phyloP scores from a whole-genome alignment of 169 alveolate genomes.

The Cryptosporidium sp. region DNA sequence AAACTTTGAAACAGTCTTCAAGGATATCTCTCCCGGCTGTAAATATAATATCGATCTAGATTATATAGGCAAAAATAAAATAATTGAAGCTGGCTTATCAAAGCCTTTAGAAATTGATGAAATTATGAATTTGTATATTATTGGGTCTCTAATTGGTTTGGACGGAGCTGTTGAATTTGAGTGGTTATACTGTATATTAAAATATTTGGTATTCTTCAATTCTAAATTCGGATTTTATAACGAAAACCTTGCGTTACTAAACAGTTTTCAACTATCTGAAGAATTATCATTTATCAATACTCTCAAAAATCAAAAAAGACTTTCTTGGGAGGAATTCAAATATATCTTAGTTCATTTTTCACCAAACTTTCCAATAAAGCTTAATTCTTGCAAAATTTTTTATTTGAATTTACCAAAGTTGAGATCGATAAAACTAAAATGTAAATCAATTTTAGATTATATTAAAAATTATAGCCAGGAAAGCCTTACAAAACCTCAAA shows the following conservation, averaged over 20 bases:
- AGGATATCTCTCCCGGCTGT: neutral
- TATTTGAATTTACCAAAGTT: conserved; percentile 1
- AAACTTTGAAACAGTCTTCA: neutral
- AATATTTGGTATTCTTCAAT: conserved; percentile 31
- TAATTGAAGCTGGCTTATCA: neutral
- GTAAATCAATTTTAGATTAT: conserved; percentile 23
- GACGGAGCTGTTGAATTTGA: conserved; percentile 43
- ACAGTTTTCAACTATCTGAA: conserved; percentile 16
- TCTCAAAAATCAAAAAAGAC: conserved; percentile 12
- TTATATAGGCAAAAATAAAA: conserved; percentile 25
- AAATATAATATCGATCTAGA: conserved; percentile 12
- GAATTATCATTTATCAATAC: conserved; percentile 23
- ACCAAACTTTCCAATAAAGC: conserved; percentile 70
- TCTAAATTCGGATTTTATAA: conserved; percentile 3
- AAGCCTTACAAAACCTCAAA: neutral
- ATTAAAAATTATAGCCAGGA: conserved; percentile 7
- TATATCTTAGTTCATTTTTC: conserved; percentile 48
- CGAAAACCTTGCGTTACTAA: neutral
- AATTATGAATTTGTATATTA: conserved; percentile 18
- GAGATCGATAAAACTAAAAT: neutral
- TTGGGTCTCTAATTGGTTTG: conserved; percentile 36
- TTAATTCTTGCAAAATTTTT: conserved; percentile 29
- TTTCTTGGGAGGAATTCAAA: conserved; percentile 61
- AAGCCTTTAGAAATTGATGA: conserved; percentile 25
- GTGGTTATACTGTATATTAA: conserved; percentile 52